phyloP scores from a whole-genome alignment of 208 protist genomes.

The Lotmaria passim region DNA sequence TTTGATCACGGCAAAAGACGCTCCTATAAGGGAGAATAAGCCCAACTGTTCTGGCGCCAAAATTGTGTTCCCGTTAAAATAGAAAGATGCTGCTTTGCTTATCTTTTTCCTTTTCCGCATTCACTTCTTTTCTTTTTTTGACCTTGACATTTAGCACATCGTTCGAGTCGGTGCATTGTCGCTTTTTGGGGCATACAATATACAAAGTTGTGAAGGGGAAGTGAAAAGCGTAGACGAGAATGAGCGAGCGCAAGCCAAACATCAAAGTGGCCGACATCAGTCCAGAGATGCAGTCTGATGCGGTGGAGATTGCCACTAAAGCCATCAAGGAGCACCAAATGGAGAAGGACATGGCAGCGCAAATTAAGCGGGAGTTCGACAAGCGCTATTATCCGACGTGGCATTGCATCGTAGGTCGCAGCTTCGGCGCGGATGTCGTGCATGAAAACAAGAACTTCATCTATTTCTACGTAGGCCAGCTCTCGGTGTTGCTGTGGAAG shows the following conservation, averaged over 20 bases:
- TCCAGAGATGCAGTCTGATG: constrained; percentile 97
- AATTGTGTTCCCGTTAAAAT: too few species aligned
- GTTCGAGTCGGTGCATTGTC: too few species aligned
- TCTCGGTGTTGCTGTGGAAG: constrained; percentile 99
- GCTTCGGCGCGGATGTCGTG: constrained; percentile 99
- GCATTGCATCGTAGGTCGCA: constrained; percentile 99
- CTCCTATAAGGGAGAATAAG: too few species aligned
- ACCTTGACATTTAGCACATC: too few species aligned
- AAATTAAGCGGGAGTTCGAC: constrained; percentile 99
- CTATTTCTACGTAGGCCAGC: constrained; percentile 99
- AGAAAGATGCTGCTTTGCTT: too few species aligned
- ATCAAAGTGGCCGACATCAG: constrained; percentile 96
- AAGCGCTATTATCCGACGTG: constrained; percentile 99
- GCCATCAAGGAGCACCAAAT: constrained; percentile 99
- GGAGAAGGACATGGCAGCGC: constrained; percentile 99
- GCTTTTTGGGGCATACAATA: neutral
- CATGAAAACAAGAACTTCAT: constrained; percentile 99
- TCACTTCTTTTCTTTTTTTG: too few species aligned
- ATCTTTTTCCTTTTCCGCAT: too few species aligned
- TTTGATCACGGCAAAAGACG: too few species aligned
- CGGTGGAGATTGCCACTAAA: constrained; percentile 96
- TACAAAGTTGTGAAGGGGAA: neutral
- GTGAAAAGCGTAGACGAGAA: too few species aligned
- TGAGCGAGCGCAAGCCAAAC: constrained; percentile 88
- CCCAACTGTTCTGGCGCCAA: too few species aligned